phyloP scores from a whole-genome alignment of 169 alveolate genomes.

The Cryptosporidium andersoni region DNA sequence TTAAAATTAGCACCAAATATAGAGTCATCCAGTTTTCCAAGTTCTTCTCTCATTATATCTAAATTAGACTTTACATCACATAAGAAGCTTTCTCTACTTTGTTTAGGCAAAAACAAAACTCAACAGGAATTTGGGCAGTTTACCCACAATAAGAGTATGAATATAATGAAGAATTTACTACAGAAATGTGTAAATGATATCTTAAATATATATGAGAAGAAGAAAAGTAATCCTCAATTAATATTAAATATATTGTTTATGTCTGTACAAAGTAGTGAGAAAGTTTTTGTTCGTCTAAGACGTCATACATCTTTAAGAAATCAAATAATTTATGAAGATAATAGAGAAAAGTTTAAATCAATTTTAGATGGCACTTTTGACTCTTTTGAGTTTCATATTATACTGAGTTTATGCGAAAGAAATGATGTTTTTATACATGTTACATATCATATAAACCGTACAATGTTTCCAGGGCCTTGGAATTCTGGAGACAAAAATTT shows the following conservation, averaged over 20 bases:
- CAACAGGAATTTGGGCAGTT: background rate
- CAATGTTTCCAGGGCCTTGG: too few species aligned
- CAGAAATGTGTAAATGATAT: slow-evolving; percentile 33
- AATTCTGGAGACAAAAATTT: too few species aligned
- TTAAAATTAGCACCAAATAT: too few species aligned
- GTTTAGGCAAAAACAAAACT: background rate
- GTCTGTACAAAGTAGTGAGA: slow-evolving; percentile 10
- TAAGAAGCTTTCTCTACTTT: background rate
- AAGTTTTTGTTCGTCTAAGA: slow-evolving; percentile 8
- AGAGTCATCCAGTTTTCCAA: too few species aligned
- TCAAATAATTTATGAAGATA: slow-evolving; percentile 29
- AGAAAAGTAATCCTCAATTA: slow-evolving; percentile 14
- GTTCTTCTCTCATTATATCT: too few species aligned
- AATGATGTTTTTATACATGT: slow-evolving; percentile 1
- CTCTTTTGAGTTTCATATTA: slow-evolving; percentile 47
- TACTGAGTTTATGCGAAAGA: background rate
- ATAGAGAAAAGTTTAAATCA: background rate
- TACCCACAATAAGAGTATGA: background rate
- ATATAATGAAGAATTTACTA: background rate
- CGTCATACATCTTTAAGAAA: slow-evolving; percentile 1
- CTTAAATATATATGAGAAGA: slow-evolving; percentile 10
- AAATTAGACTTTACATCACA: too few species aligned
- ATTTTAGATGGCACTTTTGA: background rate
- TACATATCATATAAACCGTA: slow-evolving; percentile 15
- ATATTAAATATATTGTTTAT: slow-evolving; percentile 14